A percentile compares a stretch with the other conserved stretches of the same genome.
These are phyloP conservation scores for Peziza echinospora DNA, from an alignment of 495 filamentous ascomycete genomes.

Conservation along the genomic window DNA sequence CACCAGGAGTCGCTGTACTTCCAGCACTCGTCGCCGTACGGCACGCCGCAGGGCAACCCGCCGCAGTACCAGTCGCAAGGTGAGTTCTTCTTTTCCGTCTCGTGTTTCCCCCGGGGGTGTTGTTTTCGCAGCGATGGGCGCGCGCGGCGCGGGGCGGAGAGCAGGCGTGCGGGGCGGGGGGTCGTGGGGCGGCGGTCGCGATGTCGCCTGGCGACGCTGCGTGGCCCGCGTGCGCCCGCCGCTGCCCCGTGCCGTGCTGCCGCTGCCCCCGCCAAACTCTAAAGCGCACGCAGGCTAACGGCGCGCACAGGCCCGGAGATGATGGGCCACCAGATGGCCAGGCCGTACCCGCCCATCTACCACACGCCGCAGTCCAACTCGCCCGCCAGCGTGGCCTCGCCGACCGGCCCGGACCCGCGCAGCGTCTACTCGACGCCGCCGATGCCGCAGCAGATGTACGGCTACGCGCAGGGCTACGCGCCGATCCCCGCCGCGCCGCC, in stretches of 20 bases:
- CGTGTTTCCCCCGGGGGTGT: background rate
- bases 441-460: constrained; percentile 55
- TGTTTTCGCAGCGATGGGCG: background rate
- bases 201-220: too few species aligned
- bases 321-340: constrained; percentile 85
- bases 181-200: too few species aligned
- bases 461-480: constrained; percentile 50
- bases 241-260: too few species aligned
- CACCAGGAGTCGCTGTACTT: constrained; percentile 54
- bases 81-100: constrained; percentile 27
- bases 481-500: constrained; percentile 44
- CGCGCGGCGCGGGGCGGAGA: too few species aligned
- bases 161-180: too few species aligned
- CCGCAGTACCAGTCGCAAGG: constrained; percentile 55
- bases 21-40: constrained; percentile 52
- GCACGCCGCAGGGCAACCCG: constrained; percentile 43
- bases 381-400: constrained; percentile 83
- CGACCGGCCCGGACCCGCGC: constrained; percentile 68
- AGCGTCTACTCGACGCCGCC: constrained; percentile 63
- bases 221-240: too few species aligned
- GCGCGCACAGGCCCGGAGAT: constrained; percentile 57
- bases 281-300: too few species aligned
- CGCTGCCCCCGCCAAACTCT: too few species aligned
- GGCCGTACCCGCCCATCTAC: constrained; percentile 76
- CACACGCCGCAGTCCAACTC: constrained; percentile 92